Evolutionary conservation across 2,329 filamentous ascomycete genomes (phyloP), one percentile per base, ranked within the genome.

Genomic region (Bretziella fagacearum): DNA sequence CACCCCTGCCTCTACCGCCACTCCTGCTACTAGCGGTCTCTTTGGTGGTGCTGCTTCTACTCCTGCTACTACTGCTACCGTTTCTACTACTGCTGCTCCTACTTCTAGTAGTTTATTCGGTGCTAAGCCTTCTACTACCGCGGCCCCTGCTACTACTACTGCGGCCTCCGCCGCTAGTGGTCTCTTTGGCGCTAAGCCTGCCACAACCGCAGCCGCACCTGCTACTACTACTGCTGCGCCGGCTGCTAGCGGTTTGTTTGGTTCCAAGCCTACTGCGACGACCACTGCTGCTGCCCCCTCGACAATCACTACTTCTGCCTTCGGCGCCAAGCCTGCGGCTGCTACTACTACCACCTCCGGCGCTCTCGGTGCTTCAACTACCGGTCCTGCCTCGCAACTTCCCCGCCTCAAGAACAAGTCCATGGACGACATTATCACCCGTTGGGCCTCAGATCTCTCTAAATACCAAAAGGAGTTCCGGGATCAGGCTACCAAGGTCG

Each of bases 401-500:
- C 91, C 89, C 3, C 81, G 91, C 23, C 70, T 98, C 30, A 94
- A 94, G 69, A 94, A 95, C 63, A 96, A 94, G 66, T 94, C 89
- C 0, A 95, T 98, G 83, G 91, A 98, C 58, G 91, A 98, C 60
- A 95, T 98, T 53, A 86, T 98, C 54, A 95, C 85, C 3, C 79
- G 86, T 26, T 98, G 91, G 91, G 91, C 91, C 2, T 85, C 86
- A 0, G 91, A 96, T 58, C 69, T 98, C 43, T 82, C 86, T 46
- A 93, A 93, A 58, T 95, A 98, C 59, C 89, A 96, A 58, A 93
- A 94, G 61, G 85, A 93, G 50, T 98, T 96, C 66, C 86, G 93
- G 59, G 74, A 81, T 27, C 86, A 96, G 61, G 89, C 93, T 3
- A 74, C 79, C 52, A 81, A 86, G 53, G 84, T 96, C 11, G 82